These are phyloP conservation scores for Neotropicomus parvogracilis DNA, from an alignment of 1,284 basidiomycete species.

Conservation along the genomic window DNA sequence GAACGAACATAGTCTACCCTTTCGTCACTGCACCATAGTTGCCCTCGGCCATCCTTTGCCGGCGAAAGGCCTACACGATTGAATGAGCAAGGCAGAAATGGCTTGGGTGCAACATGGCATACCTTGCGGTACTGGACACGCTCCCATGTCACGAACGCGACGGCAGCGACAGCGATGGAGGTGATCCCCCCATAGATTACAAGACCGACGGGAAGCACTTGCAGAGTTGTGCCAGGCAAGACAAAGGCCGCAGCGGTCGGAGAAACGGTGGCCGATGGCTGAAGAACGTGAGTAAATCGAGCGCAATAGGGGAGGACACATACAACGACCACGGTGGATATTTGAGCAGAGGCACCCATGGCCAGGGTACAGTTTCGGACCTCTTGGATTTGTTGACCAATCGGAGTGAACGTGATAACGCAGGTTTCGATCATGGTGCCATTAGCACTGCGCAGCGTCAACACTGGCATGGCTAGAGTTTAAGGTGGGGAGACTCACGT, in stretches of 20 bases:
- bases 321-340: slow-evolving; percentile 7
- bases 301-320: background rate
- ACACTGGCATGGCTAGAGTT: background rate
- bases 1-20: slow-evolving; percentile 13
- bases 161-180: slow-evolving; percentile 72
- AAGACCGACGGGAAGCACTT: slow-evolving; percentile 76
- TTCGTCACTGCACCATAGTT: slow-evolving; percentile 48
- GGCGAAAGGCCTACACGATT: slow-evolving; percentile 59
- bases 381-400: slow-evolving; percentile 55
- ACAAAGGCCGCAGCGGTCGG: slow-evolving; percentile 47
- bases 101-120: slow-evolving; percentile 11
- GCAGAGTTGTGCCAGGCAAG: slow-evolving; percentile 67
- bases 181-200: slow-evolving; percentile 80
- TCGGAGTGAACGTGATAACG: slow-evolving; percentile 57
- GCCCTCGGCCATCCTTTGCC: slow-evolving; percentile 66
- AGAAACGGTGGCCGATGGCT: slow-evolving; percentile 36
- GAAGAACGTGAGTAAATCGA: background rate
- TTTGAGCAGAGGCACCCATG: slow-evolving; percentile 20
- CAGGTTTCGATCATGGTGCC: slow-evolving; percentile 63
- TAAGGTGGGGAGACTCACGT: slow-evolving; percentile 22
- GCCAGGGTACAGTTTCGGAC: slow-evolving; percentile 54
- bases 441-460: slow-evolving; percentile 28
- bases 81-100: slow-evolving; percentile 8
- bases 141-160: slow-evolving; percentile 78
- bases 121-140: slow-evolving; percentile 79